Percentiles rank a stretch among this genome's conserved stretches.
These are phyloP conservation scores for Xylariaceae sp. DNA, from an alignment of 2,329 filamentous ascomycete genomes.

Conservation along the genomic window DNA sequence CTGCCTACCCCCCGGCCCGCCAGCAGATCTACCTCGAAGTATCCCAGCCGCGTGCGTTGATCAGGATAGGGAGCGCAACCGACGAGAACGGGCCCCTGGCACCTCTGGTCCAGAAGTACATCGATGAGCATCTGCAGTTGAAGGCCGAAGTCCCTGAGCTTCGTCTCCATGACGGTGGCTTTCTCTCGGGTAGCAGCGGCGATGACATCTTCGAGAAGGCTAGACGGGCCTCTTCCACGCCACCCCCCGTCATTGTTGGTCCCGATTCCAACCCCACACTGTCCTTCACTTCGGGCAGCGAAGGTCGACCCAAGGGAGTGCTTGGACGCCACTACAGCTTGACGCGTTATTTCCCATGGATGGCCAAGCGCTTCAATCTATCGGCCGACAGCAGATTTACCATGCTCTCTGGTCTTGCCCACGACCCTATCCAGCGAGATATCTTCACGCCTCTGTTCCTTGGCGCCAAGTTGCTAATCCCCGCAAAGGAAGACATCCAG, in stretches of 20 bases:
- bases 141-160: conserved; percentile 71
- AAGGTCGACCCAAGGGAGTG: conserved; percentile 60
- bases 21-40: conserved; percentile 82
- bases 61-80: conserved; percentile 68
- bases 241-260: conserved; percentile 70
- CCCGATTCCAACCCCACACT: conserved; percentile 79
- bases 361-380: conserved; percentile 76
- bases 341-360: conserved; percentile 87
- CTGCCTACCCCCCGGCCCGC: conserved; percentile 72
- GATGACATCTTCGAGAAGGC: conserved; percentile 58
- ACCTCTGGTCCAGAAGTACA: conserved; percentile 53
- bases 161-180: conserved; percentile 64
- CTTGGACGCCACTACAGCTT: conserved; percentile 81
- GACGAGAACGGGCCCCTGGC: conserved; percentile 58
- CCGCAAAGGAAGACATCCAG: conserved; percentile 75
- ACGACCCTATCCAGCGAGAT: conserved; percentile 65
- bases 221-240: conserved; percentile 38
- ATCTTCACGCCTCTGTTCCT: conserved; percentile 90
- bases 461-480: conserved; percentile 72
- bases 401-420: conserved; percentile 78
- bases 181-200: conserved; percentile 44
- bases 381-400: conserved; percentile 71
- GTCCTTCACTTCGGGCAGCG: conserved; percentile 66
- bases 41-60: conserved; percentile 64
- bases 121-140: conserved; percentile 65